A percentile compares a stretch with the other conserved stretches of the same genome.
Conservation (phyloP, 2,329 filamentous ascomycete species). For the Neocucurbitaria cava region DNA sequence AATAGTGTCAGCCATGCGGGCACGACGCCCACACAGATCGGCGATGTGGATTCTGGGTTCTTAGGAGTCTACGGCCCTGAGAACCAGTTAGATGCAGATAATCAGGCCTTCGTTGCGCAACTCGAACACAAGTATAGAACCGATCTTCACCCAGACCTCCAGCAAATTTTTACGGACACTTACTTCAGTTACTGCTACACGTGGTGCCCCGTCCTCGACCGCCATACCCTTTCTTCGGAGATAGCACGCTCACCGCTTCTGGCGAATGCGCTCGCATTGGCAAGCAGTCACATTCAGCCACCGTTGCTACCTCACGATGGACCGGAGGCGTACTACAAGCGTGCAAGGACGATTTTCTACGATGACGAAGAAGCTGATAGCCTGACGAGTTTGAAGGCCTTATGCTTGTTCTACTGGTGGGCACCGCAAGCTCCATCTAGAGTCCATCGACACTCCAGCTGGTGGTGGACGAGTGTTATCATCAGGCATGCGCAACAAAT, state of each 20-base stretch:
- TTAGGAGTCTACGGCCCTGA: conserved; percentile 25
- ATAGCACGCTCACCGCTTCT: conserved; percentile 26
- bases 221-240: conserved; percentile 15
- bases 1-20: conserved; percentile 13
- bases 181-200: conserved; percentile 30
- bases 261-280: conserved; percentile 26
- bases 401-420: conserved; percentile 33
- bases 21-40: conserved; percentile 22
- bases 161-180: conserved; percentile 28
- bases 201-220: conserved; percentile 32
- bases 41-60: conserved; percentile 26
- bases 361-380: conserved; percentile 29
- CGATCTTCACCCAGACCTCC: conserved; percentile 21
- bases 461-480: conserved; percentile 33
- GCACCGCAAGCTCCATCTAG: conserved; percentile 25
- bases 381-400: conserved; percentile 22
- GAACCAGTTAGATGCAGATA: conserved; percentile 28
- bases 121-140: conserved; percentile 24
- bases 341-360: conserved; percentile 27
- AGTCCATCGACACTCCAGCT: conserved; percentile 23
- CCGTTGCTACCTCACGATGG: conserved; percentile 28
- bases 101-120: conserved; percentile 28
- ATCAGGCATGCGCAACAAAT: conserved; percentile 33
- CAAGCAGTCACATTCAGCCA: conserved; percentile 27
- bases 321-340: conserved; percentile 26